Conservation (phyloP, 2,329 filamentous ascomycete genomes). For the Aspergillus aculeatinus region DNA sequence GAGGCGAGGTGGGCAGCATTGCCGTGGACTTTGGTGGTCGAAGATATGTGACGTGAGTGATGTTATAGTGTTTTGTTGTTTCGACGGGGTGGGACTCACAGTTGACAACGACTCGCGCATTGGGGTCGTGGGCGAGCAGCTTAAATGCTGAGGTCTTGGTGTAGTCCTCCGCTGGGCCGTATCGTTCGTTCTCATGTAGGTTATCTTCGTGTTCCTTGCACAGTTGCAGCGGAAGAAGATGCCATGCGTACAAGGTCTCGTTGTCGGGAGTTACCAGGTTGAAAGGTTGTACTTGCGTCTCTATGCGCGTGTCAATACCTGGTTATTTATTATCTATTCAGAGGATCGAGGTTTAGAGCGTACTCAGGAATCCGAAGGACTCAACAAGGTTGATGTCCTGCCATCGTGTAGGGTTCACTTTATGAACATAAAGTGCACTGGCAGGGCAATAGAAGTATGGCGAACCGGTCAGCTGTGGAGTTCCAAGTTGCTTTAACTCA, state of each 20-base stretch:
- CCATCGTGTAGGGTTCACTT: conserved; percentile 70
- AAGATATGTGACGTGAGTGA: conserved; percentile 7
- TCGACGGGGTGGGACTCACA: conserved; percentile 38
- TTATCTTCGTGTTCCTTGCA: conserved; percentile 70
- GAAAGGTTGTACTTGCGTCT: conserved; percentile 87
- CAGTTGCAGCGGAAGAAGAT: conserved; percentile 75
- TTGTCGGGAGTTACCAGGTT: conserved; percentile 71
- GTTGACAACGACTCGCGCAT: conserved; percentile 56
- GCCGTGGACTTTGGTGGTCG: conserved; percentile 41
- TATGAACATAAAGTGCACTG: conserved; percentile 82
- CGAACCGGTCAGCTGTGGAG: background rate
- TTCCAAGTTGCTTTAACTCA: background rate
- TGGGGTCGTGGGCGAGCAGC: conserved; percentile 51
- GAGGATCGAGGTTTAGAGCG: conserved; percentile 25
- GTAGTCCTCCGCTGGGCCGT: conserved; percentile 52
- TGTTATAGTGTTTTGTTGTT: background rate
- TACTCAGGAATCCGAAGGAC: conserved; percentile 82
- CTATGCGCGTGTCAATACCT: conserved; percentile 44
- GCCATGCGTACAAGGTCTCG: conserved; percentile 83
- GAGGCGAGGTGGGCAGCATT: conserved; percentile 88
- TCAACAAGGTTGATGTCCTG: conserved; percentile 74
- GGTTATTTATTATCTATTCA: background rate
- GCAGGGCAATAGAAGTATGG: background rate
- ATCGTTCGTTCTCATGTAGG: conserved; percentile 56
- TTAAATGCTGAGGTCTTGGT: conserved; percentile 51